Evolutionary conservation across 805 yeast genomes (phyloP).

Genomic region (Ogataea trehalophila): DNA sequence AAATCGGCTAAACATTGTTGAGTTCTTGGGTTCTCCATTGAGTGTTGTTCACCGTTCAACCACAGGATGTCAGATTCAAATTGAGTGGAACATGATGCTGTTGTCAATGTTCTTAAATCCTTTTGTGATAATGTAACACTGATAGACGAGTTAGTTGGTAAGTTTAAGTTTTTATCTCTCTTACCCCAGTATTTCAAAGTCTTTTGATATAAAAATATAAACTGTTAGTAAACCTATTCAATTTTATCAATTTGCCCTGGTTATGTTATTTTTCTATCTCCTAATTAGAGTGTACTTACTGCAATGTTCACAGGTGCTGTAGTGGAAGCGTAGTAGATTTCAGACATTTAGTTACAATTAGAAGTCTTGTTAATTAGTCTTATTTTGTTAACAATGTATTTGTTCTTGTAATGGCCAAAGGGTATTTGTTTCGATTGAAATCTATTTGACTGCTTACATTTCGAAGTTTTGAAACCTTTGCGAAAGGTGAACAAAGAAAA

Average conservation of each 20-base stretch:
- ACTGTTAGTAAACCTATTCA: conserved; percentile 4
- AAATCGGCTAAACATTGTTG: conserved; percentile 74
- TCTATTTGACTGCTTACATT: too few relatives aligned
- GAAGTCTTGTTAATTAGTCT: too few relatives aligned
- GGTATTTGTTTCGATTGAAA: too few relatives aligned
- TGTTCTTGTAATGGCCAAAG: not conserved
- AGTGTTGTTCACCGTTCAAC: conserved; percentile 82
- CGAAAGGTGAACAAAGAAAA: too few relatives aligned
- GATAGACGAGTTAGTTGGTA: conserved; percentile 95
- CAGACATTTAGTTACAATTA: conserved; percentile 12
- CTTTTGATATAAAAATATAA: conserved; percentile 25
- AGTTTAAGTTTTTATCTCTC: conserved; percentile 79
- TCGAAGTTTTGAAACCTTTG: too few relatives aligned
- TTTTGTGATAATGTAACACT: conserved; percentile 90
- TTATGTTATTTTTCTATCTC: not conserved
- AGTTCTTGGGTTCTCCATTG: conserved; percentile 57
- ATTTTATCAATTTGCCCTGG: too few relatives aligned
- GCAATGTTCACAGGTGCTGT: conserved; percentile 99
- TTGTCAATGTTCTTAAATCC: conserved; percentile 86
- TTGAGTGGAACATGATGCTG: conserved; percentile 63
- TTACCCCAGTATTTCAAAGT: conserved; percentile 99
- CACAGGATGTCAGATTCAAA: conserved; percentile 66
- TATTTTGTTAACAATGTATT: not conserved
- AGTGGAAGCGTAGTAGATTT: conserved; percentile 64
- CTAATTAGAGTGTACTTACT: conserved; percentile 39